Conservation (phyloP, 768 basidiomycete species). For the Leccinum sublutescens region DNA sequence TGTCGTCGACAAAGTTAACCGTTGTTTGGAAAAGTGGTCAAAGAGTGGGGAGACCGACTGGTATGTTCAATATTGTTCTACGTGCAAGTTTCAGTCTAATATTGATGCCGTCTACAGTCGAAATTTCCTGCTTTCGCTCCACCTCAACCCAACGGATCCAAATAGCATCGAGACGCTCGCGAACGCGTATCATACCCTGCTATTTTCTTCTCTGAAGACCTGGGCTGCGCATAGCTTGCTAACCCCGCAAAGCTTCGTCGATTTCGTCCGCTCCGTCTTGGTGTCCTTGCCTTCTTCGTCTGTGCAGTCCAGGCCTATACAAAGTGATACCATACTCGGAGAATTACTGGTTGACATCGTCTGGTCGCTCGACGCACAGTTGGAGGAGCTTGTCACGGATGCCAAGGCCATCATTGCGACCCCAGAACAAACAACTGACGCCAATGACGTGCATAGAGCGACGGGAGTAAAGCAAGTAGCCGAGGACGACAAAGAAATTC, state of each 20-base stretch:
- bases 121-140: slow-evolving; percentile 56
- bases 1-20: slow-evolving; percentile 51
- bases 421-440: slow-evolving; percentile 23
- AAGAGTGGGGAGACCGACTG: slow-evolving; percentile 63
- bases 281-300: slow-evolving; percentile 66
- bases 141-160: slow-evolving; percentile 56
- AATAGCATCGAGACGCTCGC: slow-evolving; percentile 55
- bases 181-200: slow-evolving; percentile 67
- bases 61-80: slow-evolving; percentile 36
- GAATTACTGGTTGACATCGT: slow-evolving; percentile 76
- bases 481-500: slow-evolving; percentile 61
- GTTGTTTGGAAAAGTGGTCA: slow-evolving; percentile 52
- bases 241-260: slow-evolving; percentile 49
- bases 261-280: slow-evolving; percentile 64
- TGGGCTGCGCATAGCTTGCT: slow-evolving; percentile 52
- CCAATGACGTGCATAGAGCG: slow-evolving; percentile 29
- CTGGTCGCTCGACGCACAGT: slow-evolving; percentile 75
- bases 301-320: slow-evolving; percentile 33
- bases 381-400: slow-evolving; percentile 69
- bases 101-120: slow-evolving; percentile 43
- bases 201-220: slow-evolving; percentile 55
- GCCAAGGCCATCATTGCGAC: slow-evolving; percentile 43
- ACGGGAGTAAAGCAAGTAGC: slow-evolving; percentile 49
- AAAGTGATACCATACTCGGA: slow-evolving; percentile 50
- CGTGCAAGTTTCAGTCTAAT: slow-evolving; percentile 18